Evolutionary conservation across 2,329 filamentous ascomycete genomes (phyloP).

Genomic region (Phialophora expanda): DNA sequence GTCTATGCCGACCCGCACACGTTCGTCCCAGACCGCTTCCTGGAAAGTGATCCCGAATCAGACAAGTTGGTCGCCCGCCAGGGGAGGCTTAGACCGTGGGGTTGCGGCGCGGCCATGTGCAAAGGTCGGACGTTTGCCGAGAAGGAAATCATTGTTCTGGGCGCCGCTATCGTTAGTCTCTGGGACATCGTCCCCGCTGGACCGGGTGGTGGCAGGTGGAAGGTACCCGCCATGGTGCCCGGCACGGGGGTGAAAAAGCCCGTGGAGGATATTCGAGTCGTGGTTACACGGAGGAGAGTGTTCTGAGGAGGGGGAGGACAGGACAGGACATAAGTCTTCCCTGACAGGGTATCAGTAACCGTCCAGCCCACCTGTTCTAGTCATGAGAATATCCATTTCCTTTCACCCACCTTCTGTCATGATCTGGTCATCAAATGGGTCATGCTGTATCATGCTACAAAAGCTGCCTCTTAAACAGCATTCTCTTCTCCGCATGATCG

Average conservation of each 20-base stretch:
- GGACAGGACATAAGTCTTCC: too few relatives aligned
- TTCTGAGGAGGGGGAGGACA: background rate
- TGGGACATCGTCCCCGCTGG: constrained; percentile 1
- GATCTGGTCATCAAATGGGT: too few relatives aligned
- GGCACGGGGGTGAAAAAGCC: constrained; percentile 10
- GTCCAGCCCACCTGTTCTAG: too few relatives aligned
- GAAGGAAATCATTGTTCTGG: constrained; percentile 4
- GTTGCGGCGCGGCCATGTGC: constrained; percentile 2
- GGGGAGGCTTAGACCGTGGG: constrained; percentile 8
- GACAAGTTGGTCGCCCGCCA: background rate
- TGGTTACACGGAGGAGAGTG: background rate
- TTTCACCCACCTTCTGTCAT: too few relatives aligned
- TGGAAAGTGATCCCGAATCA: constrained; percentile 4
- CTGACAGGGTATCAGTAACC: too few relatives aligned
- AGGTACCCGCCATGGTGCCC: constrained; percentile 2
- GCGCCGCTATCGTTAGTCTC: constrained; percentile 4
- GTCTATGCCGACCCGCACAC: constrained; percentile 4
- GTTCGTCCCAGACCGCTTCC: constrained; percentile 11
- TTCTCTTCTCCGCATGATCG: too few relatives aligned
- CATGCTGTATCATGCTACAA: too few relatives aligned
- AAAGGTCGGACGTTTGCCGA: constrained; percentile 10
- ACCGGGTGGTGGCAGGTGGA: background rate
- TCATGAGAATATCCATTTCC: too few relatives aligned
- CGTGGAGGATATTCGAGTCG: constrained; percentile 2
- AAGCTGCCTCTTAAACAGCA: too few relatives aligned